Evolutionary conservation across 2,329 filamentous ascomycete species (phyloP).

Genomic region (Pseudofabraea citricarpa): DNA sequence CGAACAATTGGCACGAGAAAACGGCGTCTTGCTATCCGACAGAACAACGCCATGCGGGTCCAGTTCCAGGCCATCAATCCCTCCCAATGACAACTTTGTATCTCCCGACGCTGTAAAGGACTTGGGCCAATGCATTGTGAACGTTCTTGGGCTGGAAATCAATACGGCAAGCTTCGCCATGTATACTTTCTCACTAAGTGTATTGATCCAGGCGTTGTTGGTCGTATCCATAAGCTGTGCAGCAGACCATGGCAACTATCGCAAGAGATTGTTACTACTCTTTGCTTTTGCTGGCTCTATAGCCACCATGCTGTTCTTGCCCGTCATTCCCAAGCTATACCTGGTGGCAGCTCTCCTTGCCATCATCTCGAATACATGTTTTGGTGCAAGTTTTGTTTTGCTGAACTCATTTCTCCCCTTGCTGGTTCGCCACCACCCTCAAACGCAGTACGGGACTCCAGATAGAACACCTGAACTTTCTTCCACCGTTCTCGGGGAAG

Average conservation of each 20-base stretch:
- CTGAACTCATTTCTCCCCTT: constrained; percentile 93
- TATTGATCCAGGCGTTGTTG: constrained; percentile 80
- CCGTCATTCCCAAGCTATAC: constrained; percentile 70
- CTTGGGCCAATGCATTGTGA: constrained; percentile 73
- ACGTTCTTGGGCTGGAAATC: constrained; percentile 76
- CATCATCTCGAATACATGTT: constrained; percentile 87
- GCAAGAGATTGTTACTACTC: constrained; percentile 79
- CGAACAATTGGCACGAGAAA: constrained; percentile 88
- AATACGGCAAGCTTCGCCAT: constrained; percentile 97
- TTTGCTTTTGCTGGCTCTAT: constrained; percentile 81
- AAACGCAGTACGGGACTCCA: constrained; percentile 21
- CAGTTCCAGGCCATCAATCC: constrained; percentile 15
- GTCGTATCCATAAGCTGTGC: constrained; percentile 96
- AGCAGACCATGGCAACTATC: constrained; percentile 87
- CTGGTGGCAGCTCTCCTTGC: constrained; percentile 78
- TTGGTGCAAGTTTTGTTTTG: constrained; percentile 91
- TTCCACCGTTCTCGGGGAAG: constrained; percentile 13
- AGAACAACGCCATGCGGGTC: constrained; percentile 66
- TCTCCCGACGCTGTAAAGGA: constrained; percentile 27
- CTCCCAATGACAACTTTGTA: constrained; percentile 9
- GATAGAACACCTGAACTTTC: constrained; percentile 19
- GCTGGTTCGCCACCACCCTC: constrained; percentile 76
- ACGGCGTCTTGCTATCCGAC: constrained; percentile 80
- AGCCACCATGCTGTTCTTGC: constrained; percentile 84
- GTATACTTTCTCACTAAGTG: constrained; percentile 95